Evolutionary conservation across 495 filamentous ascomycete genomes (phyloP).

Genomic region (Cladorrhinum samala): DNA sequence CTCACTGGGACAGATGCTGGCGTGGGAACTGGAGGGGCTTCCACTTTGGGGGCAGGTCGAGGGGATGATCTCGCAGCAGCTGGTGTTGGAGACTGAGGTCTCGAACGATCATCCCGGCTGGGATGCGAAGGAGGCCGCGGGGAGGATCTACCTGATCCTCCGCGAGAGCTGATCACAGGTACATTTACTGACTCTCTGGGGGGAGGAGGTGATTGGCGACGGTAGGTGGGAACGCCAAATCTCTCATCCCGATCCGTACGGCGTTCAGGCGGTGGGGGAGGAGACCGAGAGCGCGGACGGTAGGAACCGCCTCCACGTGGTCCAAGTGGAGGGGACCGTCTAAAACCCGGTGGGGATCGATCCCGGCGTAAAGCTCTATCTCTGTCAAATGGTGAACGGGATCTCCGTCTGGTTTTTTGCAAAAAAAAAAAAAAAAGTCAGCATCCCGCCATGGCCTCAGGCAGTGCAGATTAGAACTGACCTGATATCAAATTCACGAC

Average conservation of each 20-base stretch:
- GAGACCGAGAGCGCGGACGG: constrained; percentile 36
- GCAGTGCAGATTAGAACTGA: not conserved
- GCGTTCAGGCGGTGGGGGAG: constrained; percentile 29
- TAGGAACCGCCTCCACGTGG: constrained; percentile 30
- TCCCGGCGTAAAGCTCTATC: constrained; percentile 34
- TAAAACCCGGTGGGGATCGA: constrained; percentile 32
- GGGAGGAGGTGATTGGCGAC: constrained; percentile 36
- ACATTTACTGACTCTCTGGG: constrained; percentile 37
- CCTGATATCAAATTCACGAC: constrained; percentile 25
- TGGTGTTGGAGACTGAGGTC: constrained; percentile 31
- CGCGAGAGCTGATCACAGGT: constrained; percentile 38
- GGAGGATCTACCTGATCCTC: constrained; percentile 38
- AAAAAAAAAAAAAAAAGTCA: constrained; percentile 4
- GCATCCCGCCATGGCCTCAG: not conserved
- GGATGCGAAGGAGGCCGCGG: constrained; percentile 35
- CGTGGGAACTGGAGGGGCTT: constrained; percentile 1
- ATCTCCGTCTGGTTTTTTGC: constrained; percentile 43
- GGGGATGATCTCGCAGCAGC: constrained; percentile 13
- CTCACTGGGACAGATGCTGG: constrained; percentile 22
- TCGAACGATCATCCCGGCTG: constrained; percentile 38
- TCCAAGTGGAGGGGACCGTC: constrained; percentile 32
- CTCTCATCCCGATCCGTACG: constrained; percentile 40
- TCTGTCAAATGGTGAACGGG: constrained; percentile 42
- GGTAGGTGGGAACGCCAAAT: constrained; percentile 28
- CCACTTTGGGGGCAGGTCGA: not conserved